These are phyloP conservation scores for Cryptosporidium baileyi DNA, from an alignment of 169 alveolate species.

Conservation along the genomic window DNA sequence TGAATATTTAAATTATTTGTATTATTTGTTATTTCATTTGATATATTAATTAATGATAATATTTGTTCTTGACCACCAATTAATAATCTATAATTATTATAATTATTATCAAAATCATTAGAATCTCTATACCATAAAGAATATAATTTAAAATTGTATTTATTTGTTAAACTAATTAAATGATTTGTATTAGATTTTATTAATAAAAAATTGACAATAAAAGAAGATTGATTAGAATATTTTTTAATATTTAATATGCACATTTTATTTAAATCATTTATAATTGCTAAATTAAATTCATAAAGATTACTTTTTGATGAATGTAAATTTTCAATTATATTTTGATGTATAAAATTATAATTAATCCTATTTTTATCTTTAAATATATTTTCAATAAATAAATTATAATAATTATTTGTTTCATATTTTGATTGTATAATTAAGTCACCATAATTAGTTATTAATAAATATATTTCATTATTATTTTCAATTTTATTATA, in stretches of 20 bases:
- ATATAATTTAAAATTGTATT: slow-evolving; percentile 15
- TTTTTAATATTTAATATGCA: not conserved
- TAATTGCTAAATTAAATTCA: slow-evolving; percentile 3
- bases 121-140: slow-evolving; percentile 23
- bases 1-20: not conserved
- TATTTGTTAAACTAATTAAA: not conserved
- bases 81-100: slow-evolving; percentile 5
- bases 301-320: not conserved
- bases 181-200: slow-evolving; percentile 25
- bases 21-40: not conserved
- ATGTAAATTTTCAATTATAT: not conserved
- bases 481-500: not conserved
- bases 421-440: not conserved
- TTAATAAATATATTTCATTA: slow-evolving; percentile 4
- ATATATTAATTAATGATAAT: not conserved
- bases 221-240: not conserved
- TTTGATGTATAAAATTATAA: not conserved
- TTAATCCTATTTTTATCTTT: slow-evolving; percentile 3
- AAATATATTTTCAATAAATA: slow-evolving; percentile 1
- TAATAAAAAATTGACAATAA: not conserved
- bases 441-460: slow-evolving; percentile 1
- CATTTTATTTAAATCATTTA: slow-evolving; percentile 18
- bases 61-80: slow-evolving; percentile 62
- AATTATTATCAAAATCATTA: not conserved
- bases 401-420: not conserved